phyloP scores from a whole-genome alignment of 1,284 basidiomycete genomes.

The Irpex sp. region DNA sequence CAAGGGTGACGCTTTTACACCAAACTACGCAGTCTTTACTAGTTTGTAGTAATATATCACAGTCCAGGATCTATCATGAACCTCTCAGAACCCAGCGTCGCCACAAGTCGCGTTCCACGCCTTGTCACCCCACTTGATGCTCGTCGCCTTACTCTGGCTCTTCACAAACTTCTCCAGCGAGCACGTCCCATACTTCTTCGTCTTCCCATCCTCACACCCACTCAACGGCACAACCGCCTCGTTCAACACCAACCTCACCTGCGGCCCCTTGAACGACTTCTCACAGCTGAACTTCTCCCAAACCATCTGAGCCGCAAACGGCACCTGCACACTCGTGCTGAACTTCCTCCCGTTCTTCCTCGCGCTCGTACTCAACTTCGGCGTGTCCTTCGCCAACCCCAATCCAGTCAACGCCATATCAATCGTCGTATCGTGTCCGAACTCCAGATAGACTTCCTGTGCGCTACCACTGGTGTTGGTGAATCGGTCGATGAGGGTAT shows the following conservation, averaged over 20 bases:
- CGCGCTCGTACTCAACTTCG: slow-evolving; percentile 27
- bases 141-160: slow-evolving; percentile 25
- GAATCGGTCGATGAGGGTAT: slow-evolving; percentile 40
- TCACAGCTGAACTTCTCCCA: slow-evolving; percentile 40
- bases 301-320: slow-evolving; percentile 41
- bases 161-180: slow-evolving; percentile 31
- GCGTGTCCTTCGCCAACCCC: slow-evolving; percentile 34
- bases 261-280: slow-evolving; percentile 30
- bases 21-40: background rate
- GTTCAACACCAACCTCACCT: slow-evolving; percentile 41
- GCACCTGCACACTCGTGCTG: slow-evolving; percentile 37
- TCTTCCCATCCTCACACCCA: slow-evolving; percentile 26
- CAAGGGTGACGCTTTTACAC: background rate
- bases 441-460: slow-evolving; percentile 36
- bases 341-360: slow-evolving; percentile 31
- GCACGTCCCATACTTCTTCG: slow-evolving; percentile 31
- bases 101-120: slow-evolving; percentile 37
- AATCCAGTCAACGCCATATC: slow-evolving; percentile 39
- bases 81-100: slow-evolving; percentile 13
- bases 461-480: slow-evolving; percentile 32
- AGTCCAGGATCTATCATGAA: background rate
- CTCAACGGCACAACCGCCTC: slow-evolving; percentile 35
- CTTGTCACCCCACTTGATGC: slow-evolving; percentile 27
- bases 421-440: slow-evolving; percentile 46
- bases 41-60: no score